Conservation (phyloP, 2,329 filamentous ascomycete species). For the Colletotrichum aenigma region DNA sequence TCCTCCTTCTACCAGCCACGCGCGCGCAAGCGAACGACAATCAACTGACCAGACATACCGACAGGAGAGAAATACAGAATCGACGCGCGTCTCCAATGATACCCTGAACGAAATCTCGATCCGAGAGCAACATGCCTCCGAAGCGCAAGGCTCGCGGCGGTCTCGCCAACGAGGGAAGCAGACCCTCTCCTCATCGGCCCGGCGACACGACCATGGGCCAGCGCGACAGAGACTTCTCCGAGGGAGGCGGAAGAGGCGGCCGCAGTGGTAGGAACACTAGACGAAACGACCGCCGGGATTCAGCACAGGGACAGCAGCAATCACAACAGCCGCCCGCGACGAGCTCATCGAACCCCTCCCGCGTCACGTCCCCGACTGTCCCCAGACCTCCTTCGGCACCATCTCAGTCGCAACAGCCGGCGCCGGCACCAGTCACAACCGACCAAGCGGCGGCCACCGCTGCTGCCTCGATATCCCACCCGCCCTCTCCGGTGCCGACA, state of each 20-base stretch:
- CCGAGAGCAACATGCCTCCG: conserved; percentile 51
- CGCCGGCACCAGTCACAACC: conserved; percentile 26
- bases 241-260: conserved; percentile 48
- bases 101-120: conserved; percentile 22
- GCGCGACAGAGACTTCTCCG: conserved; percentile 57
- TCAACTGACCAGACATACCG: background rate
- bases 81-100: conserved; percentile 6
- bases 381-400: background rate
- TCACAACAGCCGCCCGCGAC: conserved; percentile 1
- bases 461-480: conserved; percentile 22
- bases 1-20: background rate
- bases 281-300: conserved; percentile 57
- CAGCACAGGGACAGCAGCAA: conserved; percentile 38
- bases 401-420: conserved; percentile 33
- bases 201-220: conserved; percentile 59
- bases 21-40: background rate
- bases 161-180: conserved; percentile 49
- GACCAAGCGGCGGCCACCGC: conserved; percentile 19
- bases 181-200: conserved; percentile 68
- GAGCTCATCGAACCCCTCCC: conserved; percentile 8
- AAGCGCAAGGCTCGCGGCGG: conserved; percentile 65
- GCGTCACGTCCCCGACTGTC: conserved; percentile 10
- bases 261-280: conserved; percentile 51
- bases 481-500: conserved; percentile 38
- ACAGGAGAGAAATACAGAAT: background rate